phyloP scores from a whole-genome alignment of 208 protist species.

The Wallacemonas sp. region DNA sequence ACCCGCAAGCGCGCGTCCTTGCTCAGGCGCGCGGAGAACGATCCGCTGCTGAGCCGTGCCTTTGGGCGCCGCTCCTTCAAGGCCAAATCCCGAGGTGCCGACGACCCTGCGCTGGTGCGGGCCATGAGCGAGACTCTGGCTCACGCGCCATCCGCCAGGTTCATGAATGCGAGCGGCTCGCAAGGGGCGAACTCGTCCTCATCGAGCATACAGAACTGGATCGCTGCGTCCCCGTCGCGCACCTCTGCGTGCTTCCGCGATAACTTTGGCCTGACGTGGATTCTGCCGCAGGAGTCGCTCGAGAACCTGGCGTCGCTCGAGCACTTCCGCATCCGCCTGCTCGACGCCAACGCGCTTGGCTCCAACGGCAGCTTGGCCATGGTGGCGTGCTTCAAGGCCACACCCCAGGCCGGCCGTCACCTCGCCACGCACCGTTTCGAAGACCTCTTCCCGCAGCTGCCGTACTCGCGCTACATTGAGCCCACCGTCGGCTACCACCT shows the following conservation, averaged over 20 bases:
- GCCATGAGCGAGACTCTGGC: too few relatives aligned
- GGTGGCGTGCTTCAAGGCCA: conserved; percentile 6
- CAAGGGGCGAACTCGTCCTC: not conserved
- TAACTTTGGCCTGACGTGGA: not conserved
- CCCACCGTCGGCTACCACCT: conserved; percentile 2
- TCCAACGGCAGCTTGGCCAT: conserved; percentile 7
- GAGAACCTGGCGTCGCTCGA: not conserved
- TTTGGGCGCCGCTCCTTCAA: not conserved
- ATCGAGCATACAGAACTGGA: not conserved
- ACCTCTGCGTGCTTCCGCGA: not conserved
- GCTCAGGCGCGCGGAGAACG: too few relatives aligned
- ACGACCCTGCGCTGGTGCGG: too few relatives aligned
- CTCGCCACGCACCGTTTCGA: not conserved
- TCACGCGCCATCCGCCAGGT: not conserved
- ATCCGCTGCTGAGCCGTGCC: too few relatives aligned
- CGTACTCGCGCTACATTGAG: not conserved
- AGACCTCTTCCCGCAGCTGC: conserved; percentile 1
- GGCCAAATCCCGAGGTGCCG: not conserved
- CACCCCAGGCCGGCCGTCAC: not conserved
- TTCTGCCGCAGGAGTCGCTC: not conserved
- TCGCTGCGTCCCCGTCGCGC: not conserved
- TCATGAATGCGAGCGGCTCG: not conserved
- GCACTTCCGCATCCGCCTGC: conserved; percentile 1
- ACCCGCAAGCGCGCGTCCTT: not conserved
- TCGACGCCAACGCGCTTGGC: not conserved